Evolutionary conservation across 108 stramenopile species (phyloP), one percentile per base, ranked within the genome.

Genomic region (Hondaea fermentalgiana): DNA sequence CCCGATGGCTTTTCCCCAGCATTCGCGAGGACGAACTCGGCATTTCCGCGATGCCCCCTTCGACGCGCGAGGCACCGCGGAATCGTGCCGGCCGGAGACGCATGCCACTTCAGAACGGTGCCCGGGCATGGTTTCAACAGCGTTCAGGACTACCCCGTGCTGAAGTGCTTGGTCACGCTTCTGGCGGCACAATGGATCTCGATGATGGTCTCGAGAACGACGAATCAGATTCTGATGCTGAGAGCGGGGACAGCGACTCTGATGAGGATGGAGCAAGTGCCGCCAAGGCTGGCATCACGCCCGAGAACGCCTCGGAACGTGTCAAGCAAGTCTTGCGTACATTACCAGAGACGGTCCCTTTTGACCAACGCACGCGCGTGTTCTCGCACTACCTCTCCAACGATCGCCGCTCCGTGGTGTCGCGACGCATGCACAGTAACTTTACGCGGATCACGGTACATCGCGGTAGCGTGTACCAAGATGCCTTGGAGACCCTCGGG

Each of bases 401-500:
- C 28, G 76, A 83, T 12, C 45, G 51, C 45, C 49, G 28, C 6
- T 83, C 49, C 3, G 76, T 83, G 6, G 4, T 1, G 23, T 43
- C 10, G 10, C 76, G 51, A 6, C 17, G 6, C 19, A 3, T 17
- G 49, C n/a, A 53, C 51, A 28, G 49, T 1, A 3, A 8, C 45
- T 83, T 69, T 42, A 69, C 17, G 57, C 93, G 91, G 23, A 92
- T 97, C 14, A 87, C 87, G 45, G 95, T 97, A 47, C 94, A 91
- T 4, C 94, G 97, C 43, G 94, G 95, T 59, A 60, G 91, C 8
- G 87, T 97, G 35, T 97, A 96, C 87, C 60, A 88, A 25, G 96
- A 97, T 92, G 95, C 95, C 19, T 95, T 96, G 92, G 59, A 90
- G n/a, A 88, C 89, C 43, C 88, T 98, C 83, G 95, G 93, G 59